Base-by-base conservation (phyloP, 169 alveolate genomes). In the Eimeria tenella region DNA sequence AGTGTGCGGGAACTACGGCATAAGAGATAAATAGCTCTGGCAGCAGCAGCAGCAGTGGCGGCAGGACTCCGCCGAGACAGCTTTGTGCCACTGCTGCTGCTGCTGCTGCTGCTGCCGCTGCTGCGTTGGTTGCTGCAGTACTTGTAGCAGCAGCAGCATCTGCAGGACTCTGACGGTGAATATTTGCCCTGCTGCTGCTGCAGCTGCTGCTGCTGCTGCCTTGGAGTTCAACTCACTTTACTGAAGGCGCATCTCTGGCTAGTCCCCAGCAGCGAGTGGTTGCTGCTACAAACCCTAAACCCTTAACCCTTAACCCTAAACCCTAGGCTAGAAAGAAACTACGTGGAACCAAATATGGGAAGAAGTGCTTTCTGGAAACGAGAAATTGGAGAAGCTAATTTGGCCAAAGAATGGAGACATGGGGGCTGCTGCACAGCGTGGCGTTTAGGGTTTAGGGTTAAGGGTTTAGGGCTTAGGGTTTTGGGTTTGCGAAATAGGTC, bases 181-280 rank as follows among this genome's bases (percentile, higher is more conserved):
- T 11, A 58, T 10, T 17, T 58, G 68, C n/a, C 50, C 77, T 68
- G 49, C 77, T 68, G 77, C n/a, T 68, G 77, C 77, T n/a, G 49
- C 31, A 8, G 31, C 31, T 3, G n/a, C 77, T 68, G 13, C 77
- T n/a, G 77, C 77, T 68, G 77, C 77, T 68, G 49, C 31, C 0
- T 7, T n/a, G 11, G 31, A 11, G 11, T 10, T n/a, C n/a, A 23
- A 31, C 77, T 68, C 42, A 15, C n/a, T 10, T 68, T 13, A 3
- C 31, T 68, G 77, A 2, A 13, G 50, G 42, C n/a, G 77, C 77
- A 8, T 15, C 77, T 68, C 49, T 68, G n/a, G 31, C 13, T 68
- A n/a, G 9, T 68, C 49, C 55, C 77, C 13, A 17, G 11, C 68
- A 58, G 68, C 19, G 68, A 17, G 11, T 58, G 21, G 68, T 58